Base-by-base conservation (phyloP, 23 red algal species). In the Chondrus crispus region DNA sequence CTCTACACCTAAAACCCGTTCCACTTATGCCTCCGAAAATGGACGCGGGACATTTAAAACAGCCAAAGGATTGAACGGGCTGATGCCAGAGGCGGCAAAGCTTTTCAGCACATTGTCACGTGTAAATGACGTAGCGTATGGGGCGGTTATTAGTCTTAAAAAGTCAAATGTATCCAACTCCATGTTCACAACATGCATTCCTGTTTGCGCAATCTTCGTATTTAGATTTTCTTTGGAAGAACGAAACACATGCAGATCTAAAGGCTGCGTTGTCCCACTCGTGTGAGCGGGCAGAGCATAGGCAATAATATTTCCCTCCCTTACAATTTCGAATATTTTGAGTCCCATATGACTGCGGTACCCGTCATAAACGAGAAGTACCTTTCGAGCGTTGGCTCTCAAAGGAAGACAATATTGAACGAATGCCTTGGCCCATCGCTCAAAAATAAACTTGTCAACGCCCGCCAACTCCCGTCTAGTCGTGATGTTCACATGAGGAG, bases 341-440 rank as follows among this genome's bases (percentile, higher is more conserved):
- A 74, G 5, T 3, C 37, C 10, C n/a, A 81, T 4, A 57, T 81
- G 66, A 12, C 14, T 19, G 20, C 29, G 66, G 66, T 72, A 72
- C 30, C 16, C 66, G 29, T 72, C 66, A 45, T 81, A 81, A 38
- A 81, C 5, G 41, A 81, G 76, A 28, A 81, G 50, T 52, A 81
- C 5, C 24, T 52, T 81, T 18, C 50, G 19, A 3, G 44, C 76
- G 4, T 57, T 81, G 11, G 4, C 45, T 11, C 39, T 11, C 7
- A 51, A 32, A 20, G 39, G 32, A 11, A 3, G 32, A 4, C 44
- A 52, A 24, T 81, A 41, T n/a, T 81, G 48, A 4, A 81, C 44
- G 4, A 81, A 81, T 7, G 11, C 36, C 9, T 22, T 51, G 4
- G 7, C 45, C 76, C 76, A 81, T 22, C 38, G 37, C 5, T 46